A percentile compares a stretch with the other conserved stretches of the same genome.
phyloP scores from a whole-genome alignment of 2,329 filamentous ascomycete genomes.

The Penicillium sp. region DNA sequence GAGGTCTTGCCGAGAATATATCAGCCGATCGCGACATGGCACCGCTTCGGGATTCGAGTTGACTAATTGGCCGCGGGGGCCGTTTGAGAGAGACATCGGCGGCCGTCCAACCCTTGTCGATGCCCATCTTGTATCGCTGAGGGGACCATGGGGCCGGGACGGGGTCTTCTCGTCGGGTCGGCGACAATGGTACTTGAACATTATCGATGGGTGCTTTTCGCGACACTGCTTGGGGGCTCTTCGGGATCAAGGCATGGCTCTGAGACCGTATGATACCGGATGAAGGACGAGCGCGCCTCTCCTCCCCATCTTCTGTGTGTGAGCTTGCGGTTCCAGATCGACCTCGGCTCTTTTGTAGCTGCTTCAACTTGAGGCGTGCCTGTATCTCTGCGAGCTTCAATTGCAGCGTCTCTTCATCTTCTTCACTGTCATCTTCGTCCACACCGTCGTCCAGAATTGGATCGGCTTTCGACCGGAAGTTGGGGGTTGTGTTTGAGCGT shows the following conservation, averaged over 20 bases:
- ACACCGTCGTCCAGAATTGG: conserved; percentile 41
- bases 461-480: conserved; percentile 42
- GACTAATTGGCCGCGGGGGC: conserved; percentile 53
- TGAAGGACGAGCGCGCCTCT: conserved; percentile 29
- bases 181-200: conserved; percentile 80
- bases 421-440: conserved; percentile 55
- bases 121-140: conserved; percentile 78
- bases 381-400: conserved; percentile 88
- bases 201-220: conserved; percentile 34
- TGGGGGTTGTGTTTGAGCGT: conserved; percentile 53
- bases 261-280: conserved; percentile 35
- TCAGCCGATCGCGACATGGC: conserved; percentile 33
- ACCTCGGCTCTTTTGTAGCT: conserved; percentile 68
- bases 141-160: conserved; percentile 71
- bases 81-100: conserved; percentile 84
- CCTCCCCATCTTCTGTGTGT: conserved; percentile 31
- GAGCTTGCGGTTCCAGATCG: conserved; percentile 33
- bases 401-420: conserved; percentile 89
- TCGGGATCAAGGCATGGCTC: conserved; percentile 24
- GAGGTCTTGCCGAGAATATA: conserved; percentile 32
- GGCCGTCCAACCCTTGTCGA: conserved; percentile 84
- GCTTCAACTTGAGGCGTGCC: conserved; percentile 84
- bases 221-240: conserved; percentile 21
- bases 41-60: conserved; percentile 38
- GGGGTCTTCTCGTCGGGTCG: conserved; percentile 58